These are phyloP conservation scores for Crithidia thermophila DNA, from an alignment of 208 protist species.

Conservation along the genomic window DNA sequence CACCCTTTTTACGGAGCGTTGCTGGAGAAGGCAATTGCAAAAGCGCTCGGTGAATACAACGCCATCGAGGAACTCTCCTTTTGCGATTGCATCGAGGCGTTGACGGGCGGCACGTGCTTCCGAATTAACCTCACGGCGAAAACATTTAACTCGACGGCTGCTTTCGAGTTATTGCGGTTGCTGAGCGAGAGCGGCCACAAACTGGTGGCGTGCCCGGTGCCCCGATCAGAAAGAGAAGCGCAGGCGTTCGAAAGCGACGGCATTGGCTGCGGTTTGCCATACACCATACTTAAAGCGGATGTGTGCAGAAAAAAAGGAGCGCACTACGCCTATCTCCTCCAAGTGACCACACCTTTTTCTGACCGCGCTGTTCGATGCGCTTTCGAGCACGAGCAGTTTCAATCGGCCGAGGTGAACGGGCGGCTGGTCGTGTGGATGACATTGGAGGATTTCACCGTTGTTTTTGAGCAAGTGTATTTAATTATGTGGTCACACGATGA, in stretches of 20 bases:
- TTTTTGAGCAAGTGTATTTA: slow-evolving; percentile 49
- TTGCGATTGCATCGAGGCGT: slow-evolving; percentile 42
- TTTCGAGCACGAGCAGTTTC: slow-evolving; percentile 17
- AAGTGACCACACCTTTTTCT: slow-evolving; percentile 16
- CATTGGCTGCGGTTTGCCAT: slow-evolving; percentile 24
- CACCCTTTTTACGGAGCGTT: slow-evolving; percentile 62
- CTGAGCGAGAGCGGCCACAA: slow-evolving; percentile 24
- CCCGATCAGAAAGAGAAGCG: slow-evolving; percentile 13
- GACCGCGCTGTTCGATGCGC: slow-evolving; percentile 6
- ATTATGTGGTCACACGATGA: slow-evolving; percentile 69
- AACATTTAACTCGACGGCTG: background rate
- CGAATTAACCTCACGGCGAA: slow-evolving; percentile 35
- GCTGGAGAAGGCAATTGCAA: slow-evolving; percentile 78
- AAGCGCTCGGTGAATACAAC: slow-evolving; percentile 59
- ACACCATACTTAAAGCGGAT: slow-evolving; percentile 24
- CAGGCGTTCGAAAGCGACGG: slow-evolving; percentile 22
- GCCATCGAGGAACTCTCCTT: slow-evolving; percentile 51
- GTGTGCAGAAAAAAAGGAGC: slow-evolving; percentile 25
- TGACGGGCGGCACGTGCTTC: slow-evolving; percentile 70
- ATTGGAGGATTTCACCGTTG: slow-evolving; percentile 58
- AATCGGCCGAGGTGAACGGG: slow-evolving; percentile 16
- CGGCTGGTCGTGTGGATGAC: slow-evolving; percentile 63
- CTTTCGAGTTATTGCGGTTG: slow-evolving; percentile 25
- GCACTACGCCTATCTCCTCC: slow-evolving; percentile 32
- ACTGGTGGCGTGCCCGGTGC: slow-evolving; percentile 17